Evolutionary conservation across 1,139 yeast genomes (phyloP).

Genomic region (Blastobotrys persicus): DNA sequence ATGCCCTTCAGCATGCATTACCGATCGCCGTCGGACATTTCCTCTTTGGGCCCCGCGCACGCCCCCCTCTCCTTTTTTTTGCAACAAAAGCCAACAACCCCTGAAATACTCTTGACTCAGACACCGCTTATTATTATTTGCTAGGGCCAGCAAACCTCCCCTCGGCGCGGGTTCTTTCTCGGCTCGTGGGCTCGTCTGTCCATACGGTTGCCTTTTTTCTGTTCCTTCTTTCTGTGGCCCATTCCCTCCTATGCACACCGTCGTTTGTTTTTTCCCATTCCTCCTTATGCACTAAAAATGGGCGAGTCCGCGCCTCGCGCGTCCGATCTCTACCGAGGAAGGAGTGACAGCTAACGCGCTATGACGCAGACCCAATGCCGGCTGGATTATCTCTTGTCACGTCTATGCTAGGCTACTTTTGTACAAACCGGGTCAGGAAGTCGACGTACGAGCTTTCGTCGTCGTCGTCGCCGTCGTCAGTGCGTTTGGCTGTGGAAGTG

Average conservation of each 20-base stretch:
- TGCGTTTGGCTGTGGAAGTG: background rate
- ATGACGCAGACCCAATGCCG: background rate
- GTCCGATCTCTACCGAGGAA: no score
- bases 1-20: background rate
- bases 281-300: no score
- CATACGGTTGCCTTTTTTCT: no score
- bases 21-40: background rate
- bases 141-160: no score
- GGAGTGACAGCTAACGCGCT: no score
- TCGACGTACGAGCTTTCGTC: background rate
- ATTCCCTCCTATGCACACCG: no score
- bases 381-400: background rate
- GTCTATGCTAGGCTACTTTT: background rate
- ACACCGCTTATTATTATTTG: background rate
- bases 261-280: no score
- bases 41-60: background rate
- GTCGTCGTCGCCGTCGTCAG: background rate
- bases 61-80: background rate
- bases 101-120: background rate
- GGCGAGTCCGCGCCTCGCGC: no score
- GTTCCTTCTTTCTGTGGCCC: no score
- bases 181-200: no score
- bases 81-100: no score
- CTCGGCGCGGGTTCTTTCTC: no score
- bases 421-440: slow-evolving; percentile 8